Evolutionary conservation across 352 stramenopile species (phyloP).

Genomic region (Phytophthora boehmeriae): DNA sequence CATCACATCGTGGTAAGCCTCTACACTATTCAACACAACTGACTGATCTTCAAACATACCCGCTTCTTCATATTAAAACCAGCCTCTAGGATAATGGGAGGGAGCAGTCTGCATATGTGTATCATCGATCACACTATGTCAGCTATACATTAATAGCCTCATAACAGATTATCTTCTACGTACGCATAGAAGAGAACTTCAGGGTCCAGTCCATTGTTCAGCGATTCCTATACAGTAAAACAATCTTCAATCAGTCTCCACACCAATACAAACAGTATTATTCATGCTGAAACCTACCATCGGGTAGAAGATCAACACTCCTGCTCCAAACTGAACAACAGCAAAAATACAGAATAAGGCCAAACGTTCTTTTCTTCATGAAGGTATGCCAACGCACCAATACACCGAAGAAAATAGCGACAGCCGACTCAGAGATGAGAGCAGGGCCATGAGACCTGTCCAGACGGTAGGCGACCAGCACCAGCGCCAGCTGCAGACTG

Average conservation of each 20-base stretch:
- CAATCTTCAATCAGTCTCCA: slow-evolving; percentile 1
- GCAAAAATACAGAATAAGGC: slow-evolving; percentile 9
- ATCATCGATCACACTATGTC: slow-evolving; percentile 15
- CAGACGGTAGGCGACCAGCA: slow-evolving; percentile 82
- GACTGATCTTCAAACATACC: slow-evolving; percentile 34
- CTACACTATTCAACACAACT: slow-evolving; percentile 1
- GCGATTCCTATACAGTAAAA: slow-evolving; percentile 55
- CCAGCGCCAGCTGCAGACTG: slow-evolving; percentile 79
- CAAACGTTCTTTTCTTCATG: slow-evolving; percentile 10
- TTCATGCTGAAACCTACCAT: slow-evolving; percentile 43
- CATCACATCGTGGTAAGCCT: slow-evolving; percentile 15
- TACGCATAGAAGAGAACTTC: slow-evolving; percentile 88
- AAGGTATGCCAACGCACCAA: slow-evolving; percentile 50
- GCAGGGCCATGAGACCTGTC: slow-evolving; percentile 66
- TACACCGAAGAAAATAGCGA: slow-evolving; percentile 85
- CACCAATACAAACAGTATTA: background rate
- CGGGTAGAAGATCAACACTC: slow-evolving; percentile 80
- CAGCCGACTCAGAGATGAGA: slow-evolving; percentile 83
- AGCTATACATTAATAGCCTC: background rate
- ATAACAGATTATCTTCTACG: background rate
- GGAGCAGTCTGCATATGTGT: slow-evolving; percentile 45
- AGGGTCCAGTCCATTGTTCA: slow-evolving; percentile 82
- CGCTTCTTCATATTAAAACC: slow-evolving; percentile 91
- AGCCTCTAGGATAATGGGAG: slow-evolving; percentile 86
- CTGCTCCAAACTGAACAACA: slow-evolving; percentile 65